These are phyloP conservation scores for Penicillium psychrosexuale DNA, from an alignment of 2,329 filamentous ascomycete species.

Conservation along the genomic window DNA sequence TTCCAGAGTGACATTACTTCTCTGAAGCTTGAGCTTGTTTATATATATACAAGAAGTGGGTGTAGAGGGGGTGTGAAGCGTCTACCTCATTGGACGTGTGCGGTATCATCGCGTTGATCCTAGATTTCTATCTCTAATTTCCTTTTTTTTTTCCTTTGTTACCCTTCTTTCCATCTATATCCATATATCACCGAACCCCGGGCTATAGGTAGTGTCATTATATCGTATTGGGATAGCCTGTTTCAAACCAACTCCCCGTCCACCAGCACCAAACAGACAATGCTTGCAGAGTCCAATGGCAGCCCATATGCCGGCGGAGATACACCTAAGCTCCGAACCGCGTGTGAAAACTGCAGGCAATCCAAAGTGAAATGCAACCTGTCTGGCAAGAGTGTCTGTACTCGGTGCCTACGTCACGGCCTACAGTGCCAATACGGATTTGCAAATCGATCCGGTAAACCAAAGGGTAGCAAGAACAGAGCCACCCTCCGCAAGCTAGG, in stretches of 20 bases:
- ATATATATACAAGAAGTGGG: slow-evolving; percentile 16
- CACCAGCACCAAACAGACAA: slow-evolving; percentile 9
- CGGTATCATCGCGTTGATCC: not conserved
- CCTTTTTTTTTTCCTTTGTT: not conserved
- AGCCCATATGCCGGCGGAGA: slow-evolving; percentile 25
- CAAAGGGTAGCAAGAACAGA: slow-evolving; percentile 41
- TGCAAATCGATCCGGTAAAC: slow-evolving; percentile 41
- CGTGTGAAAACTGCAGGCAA: slow-evolving; percentile 41
- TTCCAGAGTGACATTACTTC: slow-evolving; percentile 27
- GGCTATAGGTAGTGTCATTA: not conserved
- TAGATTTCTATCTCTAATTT: slow-evolving; percentile 4
- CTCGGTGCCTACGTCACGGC: slow-evolving; percentile 38
- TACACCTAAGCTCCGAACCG: slow-evolving; percentile 37
- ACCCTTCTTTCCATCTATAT: slow-evolving; percentile 1
- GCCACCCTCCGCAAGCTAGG: slow-evolving; percentile 38
- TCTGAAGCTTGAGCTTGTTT: slow-evolving; percentile 22
- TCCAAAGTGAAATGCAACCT: slow-evolving; percentile 42
- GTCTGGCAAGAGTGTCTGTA: slow-evolving; percentile 37
- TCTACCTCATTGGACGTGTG: slow-evolving; percentile 11
- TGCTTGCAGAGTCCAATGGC: slow-evolving; percentile 29
- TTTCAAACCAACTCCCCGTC: not conserved
- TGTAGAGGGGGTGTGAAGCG: not conserved
- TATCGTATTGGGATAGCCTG: not conserved
- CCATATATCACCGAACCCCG: slow-evolving; percentile 1
- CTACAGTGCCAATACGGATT: slow-evolving; percentile 38